phyloP scores from a whole-genome alignment of 2,329 filamentous ascomycete species.

The Verticillium longisporum region DNA sequence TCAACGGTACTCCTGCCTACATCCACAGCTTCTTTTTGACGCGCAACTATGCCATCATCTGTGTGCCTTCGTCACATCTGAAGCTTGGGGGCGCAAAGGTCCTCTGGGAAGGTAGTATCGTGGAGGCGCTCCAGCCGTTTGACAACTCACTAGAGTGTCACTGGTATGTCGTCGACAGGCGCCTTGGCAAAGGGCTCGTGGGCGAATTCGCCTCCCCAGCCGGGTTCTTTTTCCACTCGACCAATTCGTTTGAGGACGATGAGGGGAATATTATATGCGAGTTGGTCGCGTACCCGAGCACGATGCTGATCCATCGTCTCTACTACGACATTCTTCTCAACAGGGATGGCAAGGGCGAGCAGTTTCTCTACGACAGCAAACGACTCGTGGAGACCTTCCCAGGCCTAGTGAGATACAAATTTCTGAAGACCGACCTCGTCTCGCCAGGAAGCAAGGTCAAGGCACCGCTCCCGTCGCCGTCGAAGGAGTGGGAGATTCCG shows the following conservation, averaged over 20 bases:
- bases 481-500: constrained; percentile 26
- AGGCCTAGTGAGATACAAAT: constrained; percentile 36
- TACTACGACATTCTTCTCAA: constrained; percentile 64
- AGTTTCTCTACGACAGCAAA: constrained; percentile 32
- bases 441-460: background rate
- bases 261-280: constrained; percentile 56
- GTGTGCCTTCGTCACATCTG: constrained; percentile 61
- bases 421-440: constrained; percentile 13
- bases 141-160: constrained; percentile 46
- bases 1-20: constrained; percentile 57
- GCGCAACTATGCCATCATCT: constrained; percentile 63
- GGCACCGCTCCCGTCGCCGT: background rate
- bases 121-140: constrained; percentile 62
- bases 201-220: constrained; percentile 60
- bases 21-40: constrained; percentile 80
- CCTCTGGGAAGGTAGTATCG: constrained; percentile 58
- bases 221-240: constrained; percentile 72
- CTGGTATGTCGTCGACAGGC: constrained; percentile 73
- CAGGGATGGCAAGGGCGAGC: constrained; percentile 35
- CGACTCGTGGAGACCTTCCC: constrained; percentile 26
- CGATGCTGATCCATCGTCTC: constrained; percentile 57
- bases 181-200: constrained; percentile 51
- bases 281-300: constrained; percentile 53
- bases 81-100: constrained; percentile 51
- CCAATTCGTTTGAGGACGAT: constrained; percentile 68